phyloP scores from a whole-genome alignment of 495 filamentous ascomycete species.

The Aspergillus egyptiacus region DNA sequence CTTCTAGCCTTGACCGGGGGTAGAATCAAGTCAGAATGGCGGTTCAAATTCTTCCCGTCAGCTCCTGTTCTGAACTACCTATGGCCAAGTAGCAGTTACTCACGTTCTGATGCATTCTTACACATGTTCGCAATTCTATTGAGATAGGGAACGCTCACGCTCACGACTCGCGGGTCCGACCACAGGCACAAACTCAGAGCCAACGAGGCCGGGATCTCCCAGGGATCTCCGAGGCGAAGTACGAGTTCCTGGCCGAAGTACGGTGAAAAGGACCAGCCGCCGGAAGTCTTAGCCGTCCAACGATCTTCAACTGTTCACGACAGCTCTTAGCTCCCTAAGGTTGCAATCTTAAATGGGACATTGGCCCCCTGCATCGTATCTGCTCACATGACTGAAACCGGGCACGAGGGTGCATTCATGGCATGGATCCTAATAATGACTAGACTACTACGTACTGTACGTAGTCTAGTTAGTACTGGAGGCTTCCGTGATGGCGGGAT shows the following conservation, averaged over 20 bases:
- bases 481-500: not conserved
- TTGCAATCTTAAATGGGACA: slow-evolving; percentile 18
- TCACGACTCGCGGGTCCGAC: no score
- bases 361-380: slow-evolving; percentile 7
- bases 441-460: no score
- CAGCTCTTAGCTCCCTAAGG: no score
- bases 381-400: slow-evolving; percentile 33
- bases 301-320: not conserved
- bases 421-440: slow-evolving; percentile 5
- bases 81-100: no score
- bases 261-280: not conserved
- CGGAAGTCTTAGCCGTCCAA: not conserved
- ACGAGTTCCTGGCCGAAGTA: not conserved
- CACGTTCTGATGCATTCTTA: not conserved
- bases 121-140: not conserved
- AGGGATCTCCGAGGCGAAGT: not conserved
- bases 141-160: no score
- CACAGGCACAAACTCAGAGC: not conserved
- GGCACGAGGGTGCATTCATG: not conserved
- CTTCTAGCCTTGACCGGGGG: no score
- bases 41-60: no score
- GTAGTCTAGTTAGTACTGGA: not conserved
- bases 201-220: not conserved
- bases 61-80: no score
- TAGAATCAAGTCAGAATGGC: no score